Evolutionary conservation across 371 early-diverging fungal species (phyloP).

Genomic region (Conidiobolus incongruus): DNA sequence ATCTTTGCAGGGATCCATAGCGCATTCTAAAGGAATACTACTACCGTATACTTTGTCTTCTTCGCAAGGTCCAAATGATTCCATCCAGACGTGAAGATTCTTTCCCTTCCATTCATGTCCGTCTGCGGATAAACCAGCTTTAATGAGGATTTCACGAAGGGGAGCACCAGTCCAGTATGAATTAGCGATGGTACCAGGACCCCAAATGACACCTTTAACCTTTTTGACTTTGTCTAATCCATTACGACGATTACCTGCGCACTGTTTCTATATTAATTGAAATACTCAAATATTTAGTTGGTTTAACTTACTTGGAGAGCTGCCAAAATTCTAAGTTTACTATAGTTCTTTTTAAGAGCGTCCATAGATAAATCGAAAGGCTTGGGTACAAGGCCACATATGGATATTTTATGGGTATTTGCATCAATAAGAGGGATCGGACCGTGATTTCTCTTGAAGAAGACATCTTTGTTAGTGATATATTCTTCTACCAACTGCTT

Average conservation of each 20-base stretch:
- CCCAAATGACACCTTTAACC: constrained; percentile 55
- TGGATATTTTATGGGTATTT: neutral
- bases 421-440: constrained; percentile 31
- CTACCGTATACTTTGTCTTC: constrained; percentile 45
- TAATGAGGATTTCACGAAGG: constrained; percentile 43
- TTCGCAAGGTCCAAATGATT: constrained; percentile 35
- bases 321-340: constrained; percentile 2
- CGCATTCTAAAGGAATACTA: constrained; percentile 41
- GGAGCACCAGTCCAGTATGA: constrained; percentile 62
- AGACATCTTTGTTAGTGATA: constrained; percentile 26
- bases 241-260: constrained; percentile 66
- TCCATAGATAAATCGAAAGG: constrained; percentile 4
- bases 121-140: constrained; percentile 19
- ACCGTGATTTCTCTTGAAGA: constrained; percentile 61
- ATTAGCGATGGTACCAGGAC: constrained; percentile 42
- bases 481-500: constrained; percentile 18
- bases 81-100: constrained; percentile 34
- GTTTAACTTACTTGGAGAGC: constrained; percentile 5
- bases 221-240: constrained; percentile 52
- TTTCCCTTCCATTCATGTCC: constrained; percentile 7
- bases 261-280: constrained; percentile 22
- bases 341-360: constrained; percentile 1
- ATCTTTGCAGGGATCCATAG: constrained; percentile 26
- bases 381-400: constrained; percentile 20
- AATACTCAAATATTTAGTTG: neutral